Base-by-base conservation (phyloP, 257 asterid genomes). In the Sherardia arvensis region DNA sequence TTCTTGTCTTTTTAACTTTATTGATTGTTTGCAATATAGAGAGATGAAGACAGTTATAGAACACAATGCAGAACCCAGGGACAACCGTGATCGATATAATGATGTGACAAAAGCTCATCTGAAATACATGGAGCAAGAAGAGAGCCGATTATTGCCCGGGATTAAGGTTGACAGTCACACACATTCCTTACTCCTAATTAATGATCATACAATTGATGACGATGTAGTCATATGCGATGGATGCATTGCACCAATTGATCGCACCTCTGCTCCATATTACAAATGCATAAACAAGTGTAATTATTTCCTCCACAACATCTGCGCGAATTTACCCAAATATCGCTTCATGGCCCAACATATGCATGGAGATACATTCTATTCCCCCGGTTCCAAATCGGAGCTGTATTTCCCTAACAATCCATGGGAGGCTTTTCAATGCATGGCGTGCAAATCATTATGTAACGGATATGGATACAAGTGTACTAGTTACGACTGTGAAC, bases 381-480 rank as follows among this genome's bases (percentile, higher is more conserved):
- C n/a, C n/a, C n/a, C n/a, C n/a, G n/a, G 15, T 11, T 0, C 1
- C 4, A 17, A 38, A 8, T 4, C 15, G 21, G 20, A 58, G 63
- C 63, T 58, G 12, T n/a, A 15, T 29, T 30, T 58, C 12, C 63
- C 45, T 1, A 1, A 17, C 17, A 28, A 30, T 8, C n/a, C 26
- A 28, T 58, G 63, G 63, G 63, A 30, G 14, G 45, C 21, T 17
- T 1, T 58, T 0, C 17, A 30, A 30, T 66, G 63, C 28, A 3
- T 0, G 5, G 7, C 3, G 2, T 66, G 70, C 38, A 0, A 8
- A n/a, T 29, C 7, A 10, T 5, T 7, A 17, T 53, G 62, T 5
- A 36, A 7, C 27, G 62, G 62, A 34, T 66, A 53, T 34, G 38
- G 3, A n/a, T 66, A 17, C 54, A 21, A 33, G 49, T 65, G 53